Conservation (phyloP, 352 stramenopile genomes). For the Pythium diclinum region DNA sequence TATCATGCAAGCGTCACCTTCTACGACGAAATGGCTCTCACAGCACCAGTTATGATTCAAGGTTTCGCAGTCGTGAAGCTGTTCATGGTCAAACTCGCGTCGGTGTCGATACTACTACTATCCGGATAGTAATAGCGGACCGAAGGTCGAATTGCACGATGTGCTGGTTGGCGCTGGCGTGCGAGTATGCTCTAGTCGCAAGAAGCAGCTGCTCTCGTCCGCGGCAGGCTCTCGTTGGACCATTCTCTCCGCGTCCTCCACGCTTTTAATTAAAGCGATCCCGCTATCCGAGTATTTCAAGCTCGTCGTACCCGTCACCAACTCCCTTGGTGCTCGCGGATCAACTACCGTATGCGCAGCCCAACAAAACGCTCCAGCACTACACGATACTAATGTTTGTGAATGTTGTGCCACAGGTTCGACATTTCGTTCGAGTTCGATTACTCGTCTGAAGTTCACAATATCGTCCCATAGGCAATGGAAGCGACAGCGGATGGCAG, state of each 20-base stretch:
- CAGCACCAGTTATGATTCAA: conserved; percentile 14
- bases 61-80: conserved; percentile 19
- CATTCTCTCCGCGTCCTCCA: conserved; percentile 9
- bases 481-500: too few relatives aligned
- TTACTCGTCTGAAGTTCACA: background rate
- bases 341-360: conserved; percentile 11
- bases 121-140: too few relatives aligned
- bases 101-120: background rate
- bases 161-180: too few relatives aligned
- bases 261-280: conserved; percentile 21
- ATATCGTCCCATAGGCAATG: too few relatives aligned
- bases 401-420: background rate
- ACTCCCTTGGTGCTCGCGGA: conserved; percentile 9
- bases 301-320: conserved; percentile 24
- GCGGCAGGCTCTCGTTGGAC: background rate
- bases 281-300: conserved; percentile 29
- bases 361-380: conserved; percentile 13
- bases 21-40: conserved; percentile 18
- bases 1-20: conserved; percentile 23
- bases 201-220: too few relatives aligned
- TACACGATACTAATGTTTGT: background rate
- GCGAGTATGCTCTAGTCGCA: too few relatives aligned
- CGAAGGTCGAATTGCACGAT: background rate
- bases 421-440: conserved; percentile 18
- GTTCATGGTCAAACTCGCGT: conserved; percentile 18